These are phyloP conservation scores for Danielia reshetovae DNA, from an alignment of 805 yeast genomes.

Conservation along the genomic window DNA sequence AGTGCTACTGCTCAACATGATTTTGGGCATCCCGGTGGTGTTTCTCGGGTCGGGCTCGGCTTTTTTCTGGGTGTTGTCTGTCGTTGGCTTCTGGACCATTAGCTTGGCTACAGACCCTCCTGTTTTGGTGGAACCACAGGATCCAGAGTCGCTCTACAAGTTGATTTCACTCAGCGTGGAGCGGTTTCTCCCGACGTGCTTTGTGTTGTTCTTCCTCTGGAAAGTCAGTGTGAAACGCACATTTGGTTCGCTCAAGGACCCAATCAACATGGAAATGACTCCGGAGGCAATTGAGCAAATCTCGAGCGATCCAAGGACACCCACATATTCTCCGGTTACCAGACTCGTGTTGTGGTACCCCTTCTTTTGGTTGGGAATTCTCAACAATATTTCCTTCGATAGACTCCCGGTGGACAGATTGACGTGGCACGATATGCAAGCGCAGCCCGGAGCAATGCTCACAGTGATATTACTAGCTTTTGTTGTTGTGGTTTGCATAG, in stretches of 20 bases:
- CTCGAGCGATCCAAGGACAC: not conserved
- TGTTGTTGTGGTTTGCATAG: conserved; percentile 47
- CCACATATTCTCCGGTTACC: conserved; percentile 34
- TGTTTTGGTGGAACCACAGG: conserved; percentile 47
- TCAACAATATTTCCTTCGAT: conserved; percentile 87
- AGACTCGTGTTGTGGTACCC: conserved; percentile 67
- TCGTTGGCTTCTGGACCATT: conserved; percentile 83
- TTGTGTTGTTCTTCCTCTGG: conserved; percentile 72
- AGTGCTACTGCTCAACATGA: conserved; percentile 53
- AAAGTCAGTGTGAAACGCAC: conserved; percentile 49
- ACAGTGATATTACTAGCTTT: conserved; percentile 54
- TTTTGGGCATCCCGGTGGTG: conserved; percentile 61
- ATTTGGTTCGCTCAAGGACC: conserved; percentile 15
- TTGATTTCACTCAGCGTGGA: conserved; percentile 69
- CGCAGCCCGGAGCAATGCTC: conserved; percentile 71
- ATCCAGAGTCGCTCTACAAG: conserved; percentile 51
- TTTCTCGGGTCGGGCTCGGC: conserved; percentile 43
- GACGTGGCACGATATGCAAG: conserved; percentile 63
- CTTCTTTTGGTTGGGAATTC: conserved; percentile 75
- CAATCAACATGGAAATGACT: not conserved
- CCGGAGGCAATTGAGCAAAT: not conserved
- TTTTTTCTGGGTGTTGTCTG: conserved; percentile 53
- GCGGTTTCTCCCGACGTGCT: conserved; percentile 70
- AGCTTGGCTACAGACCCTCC: conserved; percentile 80
- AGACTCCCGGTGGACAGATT: conserved; percentile 83